These are phyloP conservation scores for Daldinia loculata DNA, from an alignment of 495 filamentous ascomycete genomes.

Conservation along the genomic window DNA sequence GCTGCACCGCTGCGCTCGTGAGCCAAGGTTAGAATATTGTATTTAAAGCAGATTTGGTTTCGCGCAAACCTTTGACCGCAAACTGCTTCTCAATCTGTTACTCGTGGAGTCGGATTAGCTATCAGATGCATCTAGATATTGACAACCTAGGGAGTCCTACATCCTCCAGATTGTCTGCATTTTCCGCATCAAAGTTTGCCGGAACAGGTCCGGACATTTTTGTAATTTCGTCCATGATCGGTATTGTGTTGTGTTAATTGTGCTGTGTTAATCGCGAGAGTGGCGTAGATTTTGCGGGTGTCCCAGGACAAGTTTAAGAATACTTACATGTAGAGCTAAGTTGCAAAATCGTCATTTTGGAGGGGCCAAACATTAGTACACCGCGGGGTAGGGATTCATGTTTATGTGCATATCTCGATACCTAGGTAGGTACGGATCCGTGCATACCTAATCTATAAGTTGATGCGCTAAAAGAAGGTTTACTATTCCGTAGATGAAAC, in stretches of 20 bases:
- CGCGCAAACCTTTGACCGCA: conserved; percentile 83
- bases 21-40: conserved; percentile 4
- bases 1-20: conserved; percentile 75
- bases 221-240: conserved; percentile 42
- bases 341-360: neutral
- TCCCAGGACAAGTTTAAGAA: neutral
- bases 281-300: neutral
- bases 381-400: neutral
- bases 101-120: neutral
- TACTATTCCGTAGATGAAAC: too few species aligned
- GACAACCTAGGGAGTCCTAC: conserved; percentile 30
- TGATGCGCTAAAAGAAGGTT: too few species aligned
- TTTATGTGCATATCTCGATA: too few species aligned
- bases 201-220: conserved; percentile 48
- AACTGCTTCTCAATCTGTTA: conserved; percentile 98
- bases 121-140: neutral
- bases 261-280: neutral
- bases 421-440: neutral
- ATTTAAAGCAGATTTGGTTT: neutral
- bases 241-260: too few species aligned
- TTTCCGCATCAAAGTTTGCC: conserved; percentile 54
- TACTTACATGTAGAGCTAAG: neutral
- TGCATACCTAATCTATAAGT: too few species aligned
- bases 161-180: conserved; percentile 61
- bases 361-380: neutral